Conservation (phyloP, 306 rosid genomes). For the cucumber (Cucumis sativus) region Cucumber_9930_V3 NC_026657.2:8240501-8241000, state of each 20-base stretch:
- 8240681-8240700: conserved; percentile 6
- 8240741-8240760: conserved; percentile 2
- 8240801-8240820: conserved; percentile 71
- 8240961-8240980: neutral
- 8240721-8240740: neutral
- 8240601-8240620: conserved; percentile 74
- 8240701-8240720: neutral
- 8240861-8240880: neutral
- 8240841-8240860: neutral
- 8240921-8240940: neutral
- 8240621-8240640: conserved; percentile 83
- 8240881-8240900: no score
- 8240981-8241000: neutral
- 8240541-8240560: conserved; percentile 85
- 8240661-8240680: conserved; percentile 93
- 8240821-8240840: conserved; percentile 70
- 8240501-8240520: conserved; percentile 61
- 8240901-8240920: neutral
- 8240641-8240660: conserved; percentile 91
- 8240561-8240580: conserved; percentile 89
- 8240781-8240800: conserved; percentile 58
- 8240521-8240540: conserved; percentile 58
- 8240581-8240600: conserved; percentile 80
- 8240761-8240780: conserved; percentile 50
- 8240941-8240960: neutral